Percentiles rank a stretch among this genome's conserved stretches.
Evolutionary conservation across 352 stramenopile genomes (phyloP).

Genomic region (Phytophthora litchii): DNA sequence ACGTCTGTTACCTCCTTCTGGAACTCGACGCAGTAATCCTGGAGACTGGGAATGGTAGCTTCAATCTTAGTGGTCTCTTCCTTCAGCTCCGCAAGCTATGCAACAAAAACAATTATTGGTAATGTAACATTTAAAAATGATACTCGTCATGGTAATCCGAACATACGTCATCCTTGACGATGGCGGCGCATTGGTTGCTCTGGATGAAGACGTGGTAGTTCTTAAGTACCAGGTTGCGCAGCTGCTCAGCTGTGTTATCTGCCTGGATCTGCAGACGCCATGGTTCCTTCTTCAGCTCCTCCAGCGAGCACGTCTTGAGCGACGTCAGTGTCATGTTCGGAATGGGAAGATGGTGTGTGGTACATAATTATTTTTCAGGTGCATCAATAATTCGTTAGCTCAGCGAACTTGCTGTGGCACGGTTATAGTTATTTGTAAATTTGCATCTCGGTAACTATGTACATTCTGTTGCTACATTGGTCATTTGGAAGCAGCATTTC

Average conservation of each 20-base stretch:
- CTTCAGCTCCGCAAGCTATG: conserved; percentile 70
- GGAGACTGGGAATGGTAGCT: conserved; percentile 56
- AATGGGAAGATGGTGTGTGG: background rate
- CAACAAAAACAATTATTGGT: conserved; percentile 14
- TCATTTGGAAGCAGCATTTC: background rate
- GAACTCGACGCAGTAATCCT: conserved; percentile 55
- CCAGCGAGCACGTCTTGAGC: conserved; percentile 67
- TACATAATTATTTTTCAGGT: background rate
- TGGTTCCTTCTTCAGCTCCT: conserved; percentile 88
- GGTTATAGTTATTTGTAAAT: no score
- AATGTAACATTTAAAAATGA: conserved; percentile 2
- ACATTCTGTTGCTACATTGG: no score
- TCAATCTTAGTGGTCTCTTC: conserved; percentile 63
- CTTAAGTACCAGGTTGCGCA: conserved; percentile 82
- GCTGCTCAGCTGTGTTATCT: conserved; percentile 77
- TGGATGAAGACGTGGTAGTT: conserved; percentile 93
- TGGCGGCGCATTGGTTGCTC: conserved; percentile 85
- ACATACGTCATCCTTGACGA: conserved; percentile 81
- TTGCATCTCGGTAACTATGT: no score
- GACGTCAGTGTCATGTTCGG: conserved; percentile 26
- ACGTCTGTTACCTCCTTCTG: conserved; percentile 60
- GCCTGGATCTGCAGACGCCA: conserved; percentile 80
- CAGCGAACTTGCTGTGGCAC: no score
- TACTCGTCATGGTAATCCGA: background rate
- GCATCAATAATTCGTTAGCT: no score